Conservation (phyloP, 805 yeast genomes). For the Blastobotrys americana region DNA sequence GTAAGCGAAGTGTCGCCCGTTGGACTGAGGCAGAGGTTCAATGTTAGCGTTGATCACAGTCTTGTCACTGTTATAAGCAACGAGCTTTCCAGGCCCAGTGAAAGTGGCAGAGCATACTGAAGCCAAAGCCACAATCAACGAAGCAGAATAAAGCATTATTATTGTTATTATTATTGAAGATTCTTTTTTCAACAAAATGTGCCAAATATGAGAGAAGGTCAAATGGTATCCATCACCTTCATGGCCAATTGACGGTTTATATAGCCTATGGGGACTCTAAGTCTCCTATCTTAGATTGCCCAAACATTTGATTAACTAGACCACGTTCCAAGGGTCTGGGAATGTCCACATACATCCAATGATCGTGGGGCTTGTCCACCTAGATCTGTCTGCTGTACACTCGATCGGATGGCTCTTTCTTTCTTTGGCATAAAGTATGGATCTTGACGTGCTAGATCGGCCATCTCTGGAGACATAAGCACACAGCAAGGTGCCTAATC, state of each 20-base stretch:
- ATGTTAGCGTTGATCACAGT: neutral
- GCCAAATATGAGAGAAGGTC: too few species aligned
- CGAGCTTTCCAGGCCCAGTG: neutral
- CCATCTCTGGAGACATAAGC: neutral
- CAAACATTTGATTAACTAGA: neutral
- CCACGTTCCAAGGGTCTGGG: neutral
- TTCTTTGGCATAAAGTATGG: neutral
- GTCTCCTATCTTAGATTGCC: too few species aligned
- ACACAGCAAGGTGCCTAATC: too few species aligned
- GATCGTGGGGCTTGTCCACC: neutral
- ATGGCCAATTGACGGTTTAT: too few species aligned
- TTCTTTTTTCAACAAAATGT: too few species aligned
- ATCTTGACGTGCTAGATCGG: neutral
- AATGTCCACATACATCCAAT: neutral
- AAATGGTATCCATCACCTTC: too few species aligned
- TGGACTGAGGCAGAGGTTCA: neutral
- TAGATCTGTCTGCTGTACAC: neutral
- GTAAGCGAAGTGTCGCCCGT: conserved; percentile 4
- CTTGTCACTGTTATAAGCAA: neutral
- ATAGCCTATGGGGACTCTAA: too few species aligned
- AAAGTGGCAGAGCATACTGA: neutral
- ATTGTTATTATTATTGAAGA: neutral
- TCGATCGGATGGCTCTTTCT: neutral
- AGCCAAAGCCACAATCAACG: neutral
- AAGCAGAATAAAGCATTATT: neutral